Percentiles rank a stretch among this genome's conserved stretches.
Evolutionary conservation across 2,329 filamentous ascomycete genomes (phyloP).

Genomic region (Aspergillus neoniger): DNA sequence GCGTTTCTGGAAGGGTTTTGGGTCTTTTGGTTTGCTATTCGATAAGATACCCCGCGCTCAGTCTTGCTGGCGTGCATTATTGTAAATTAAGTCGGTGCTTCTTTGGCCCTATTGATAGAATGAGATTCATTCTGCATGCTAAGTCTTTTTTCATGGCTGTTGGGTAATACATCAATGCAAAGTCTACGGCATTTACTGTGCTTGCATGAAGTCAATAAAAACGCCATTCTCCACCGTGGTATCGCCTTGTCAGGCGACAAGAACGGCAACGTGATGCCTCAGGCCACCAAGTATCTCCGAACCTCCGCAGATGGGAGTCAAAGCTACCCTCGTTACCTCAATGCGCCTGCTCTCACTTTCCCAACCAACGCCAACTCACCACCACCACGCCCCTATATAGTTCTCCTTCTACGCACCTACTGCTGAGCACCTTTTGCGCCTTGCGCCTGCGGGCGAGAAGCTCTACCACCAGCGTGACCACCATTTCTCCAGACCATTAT

Average conservation of each 20-base stretch:
- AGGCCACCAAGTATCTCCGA: constrained; percentile 19
- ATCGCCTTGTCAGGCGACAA: neutral
- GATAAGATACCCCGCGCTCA: constrained; percentile 34
- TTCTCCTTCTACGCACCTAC: neutral
- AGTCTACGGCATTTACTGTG: neutral
- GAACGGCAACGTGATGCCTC: constrained; percentile 22
- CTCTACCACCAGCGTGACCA: constrained; percentile 5
- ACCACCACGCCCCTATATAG: constrained; percentile 7
- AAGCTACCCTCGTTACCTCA: constrained; percentile 3
- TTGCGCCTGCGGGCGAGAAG: constrained; percentile 28
- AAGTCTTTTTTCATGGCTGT: neutral
- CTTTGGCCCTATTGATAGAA: neutral
- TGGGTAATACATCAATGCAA: neutral
- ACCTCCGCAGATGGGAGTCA: constrained; percentile 5
- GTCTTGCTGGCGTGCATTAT: neutral
- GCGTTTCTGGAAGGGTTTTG: constrained; percentile 3
- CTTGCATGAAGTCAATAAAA: too few relatives aligned
- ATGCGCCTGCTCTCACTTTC: constrained; percentile 8
- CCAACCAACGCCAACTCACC: neutral
- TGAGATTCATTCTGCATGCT: neutral
- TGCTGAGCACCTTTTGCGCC: constrained; percentile 11
- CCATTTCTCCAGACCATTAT: constrained; percentile 1
- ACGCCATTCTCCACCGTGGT: too few relatives aligned
- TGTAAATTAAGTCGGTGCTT: neutral
- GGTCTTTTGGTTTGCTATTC: constrained; percentile 21